phyloP scores from a whole-genome alignment of 2,329 filamentous ascomycete genomes.

The Stagonosporopsis vannaccii region DNA sequence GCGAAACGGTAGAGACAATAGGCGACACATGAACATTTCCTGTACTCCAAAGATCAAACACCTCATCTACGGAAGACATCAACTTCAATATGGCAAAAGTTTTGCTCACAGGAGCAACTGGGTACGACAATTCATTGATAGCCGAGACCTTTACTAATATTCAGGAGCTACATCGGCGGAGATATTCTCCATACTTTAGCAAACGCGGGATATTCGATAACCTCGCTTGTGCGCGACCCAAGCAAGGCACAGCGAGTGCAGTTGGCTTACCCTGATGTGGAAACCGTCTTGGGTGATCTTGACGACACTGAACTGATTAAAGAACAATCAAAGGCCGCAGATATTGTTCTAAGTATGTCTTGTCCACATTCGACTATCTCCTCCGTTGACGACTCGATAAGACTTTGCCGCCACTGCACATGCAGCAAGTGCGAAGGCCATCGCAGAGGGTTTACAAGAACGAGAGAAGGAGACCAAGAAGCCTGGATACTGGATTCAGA shows the following conservation, averaged over 20 bases:
- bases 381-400: neutral
- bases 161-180: conserved; percentile 16
- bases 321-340: conserved; percentile 15
- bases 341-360: conserved; percentile 16
- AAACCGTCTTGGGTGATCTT: conserved; percentile 15
- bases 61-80: neutral
- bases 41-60: neutral
- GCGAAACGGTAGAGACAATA: neutral
- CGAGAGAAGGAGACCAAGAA: conserved; percentile 9
- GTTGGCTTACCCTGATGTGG: conserved; percentile 8
- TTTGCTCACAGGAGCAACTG: conserved; percentile 21
- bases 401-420: conserved; percentile 22
- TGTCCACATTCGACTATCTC: neutral
- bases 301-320: conserved; percentile 13
- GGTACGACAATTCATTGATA: neutral
- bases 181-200: conserved; percentile 18
- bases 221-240: conserved; percentile 15
- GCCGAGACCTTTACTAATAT: neutral
- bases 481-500: conserved; percentile 21
- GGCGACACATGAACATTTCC: neutral
- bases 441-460: conserved; percentile 16
- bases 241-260: conserved; percentile 17
- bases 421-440: conserved; percentile 17
- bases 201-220: conserved; percentile 3
- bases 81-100: conserved; percentile 8